These are phyloP conservation scores for Arachnomyces sp. DNA, from an alignment of 2,329 filamentous ascomycete species.

Conservation along the genomic window DNA sequence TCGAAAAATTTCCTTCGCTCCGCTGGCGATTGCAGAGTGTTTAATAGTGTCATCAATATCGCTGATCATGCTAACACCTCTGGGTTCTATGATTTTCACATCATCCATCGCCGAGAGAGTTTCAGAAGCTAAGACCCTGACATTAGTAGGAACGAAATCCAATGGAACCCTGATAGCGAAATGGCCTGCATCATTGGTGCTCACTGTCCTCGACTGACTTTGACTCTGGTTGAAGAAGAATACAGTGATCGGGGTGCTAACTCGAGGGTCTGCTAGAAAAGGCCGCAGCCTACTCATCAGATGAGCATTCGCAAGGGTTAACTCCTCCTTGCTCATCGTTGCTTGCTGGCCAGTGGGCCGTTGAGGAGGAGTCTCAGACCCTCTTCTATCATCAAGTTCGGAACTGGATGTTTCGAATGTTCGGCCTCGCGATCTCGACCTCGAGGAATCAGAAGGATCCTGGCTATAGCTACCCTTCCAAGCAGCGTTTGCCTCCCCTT, in stretches of 20 bases:
- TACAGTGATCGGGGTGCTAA: slow-evolving; percentile 71
- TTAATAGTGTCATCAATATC: slow-evolving; percentile 98
- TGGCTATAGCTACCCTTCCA: slow-evolving; percentile 57
- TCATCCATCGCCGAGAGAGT: slow-evolving; percentile 73
- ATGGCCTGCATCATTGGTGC: slow-evolving; percentile 83
- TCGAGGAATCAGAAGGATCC: slow-evolving; percentile 52
- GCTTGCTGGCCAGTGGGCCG: slow-evolving; percentile 36
- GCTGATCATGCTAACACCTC: slow-evolving; percentile 85
- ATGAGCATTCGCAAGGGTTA: slow-evolving; percentile 73
- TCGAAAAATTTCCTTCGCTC: slow-evolving; percentile 88
- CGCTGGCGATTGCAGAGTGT: slow-evolving; percentile 79
- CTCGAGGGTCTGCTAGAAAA: slow-evolving; percentile 78
- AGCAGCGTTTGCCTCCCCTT: slow-evolving; percentile 63
- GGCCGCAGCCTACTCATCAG: slow-evolving; percentile 81
- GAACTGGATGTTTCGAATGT: slow-evolving; percentile 7
- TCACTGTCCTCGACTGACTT: slow-evolving; percentile 76
- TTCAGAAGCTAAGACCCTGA: slow-evolving; percentile 80
- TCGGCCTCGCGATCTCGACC: slow-evolving; percentile 32
- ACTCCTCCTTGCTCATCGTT: slow-evolving; percentile 65
- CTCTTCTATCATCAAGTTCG: slow-evolving; percentile 17
- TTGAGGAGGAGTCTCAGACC: slow-evolving; percentile 31
- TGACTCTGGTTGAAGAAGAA: slow-evolving; percentile 88
- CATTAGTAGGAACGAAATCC: slow-evolving; percentile 83
- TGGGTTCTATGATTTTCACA: slow-evolving; percentile 66
- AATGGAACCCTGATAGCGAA: slow-evolving; percentile 73